Conservation (phyloP, 2,329 filamentous ascomycete genomes). For the Whalleya microplaca region DNA sequence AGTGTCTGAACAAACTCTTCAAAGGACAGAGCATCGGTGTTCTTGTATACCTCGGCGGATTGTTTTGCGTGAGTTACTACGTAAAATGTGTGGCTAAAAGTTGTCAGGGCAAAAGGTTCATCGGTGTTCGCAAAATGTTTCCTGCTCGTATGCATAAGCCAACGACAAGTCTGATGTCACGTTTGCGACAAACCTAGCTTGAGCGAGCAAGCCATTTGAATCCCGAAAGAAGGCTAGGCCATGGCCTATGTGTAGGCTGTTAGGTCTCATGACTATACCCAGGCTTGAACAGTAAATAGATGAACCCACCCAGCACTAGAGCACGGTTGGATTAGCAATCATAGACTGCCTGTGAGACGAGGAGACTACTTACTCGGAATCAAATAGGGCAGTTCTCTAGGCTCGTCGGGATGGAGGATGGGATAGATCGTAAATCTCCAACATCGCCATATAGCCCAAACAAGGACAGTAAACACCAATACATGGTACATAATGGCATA, state of each 20-base stretch:
- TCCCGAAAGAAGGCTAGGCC: constrained; percentile 26
- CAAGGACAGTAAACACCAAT: too few relatives aligned
- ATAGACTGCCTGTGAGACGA: too few relatives aligned
- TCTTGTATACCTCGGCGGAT: constrained; percentile 28
- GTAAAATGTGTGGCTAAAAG: constrained; percentile 28
- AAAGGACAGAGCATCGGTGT: constrained; percentile 29
- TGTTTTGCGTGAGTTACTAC: constrained; percentile 29
- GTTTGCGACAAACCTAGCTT: constrained; percentile 31
- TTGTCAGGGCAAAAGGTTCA: constrained; percentile 32
- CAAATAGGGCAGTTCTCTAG: constrained; percentile 17
- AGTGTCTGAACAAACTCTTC: constrained; percentile 29
- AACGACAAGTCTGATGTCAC: too few relatives aligned
- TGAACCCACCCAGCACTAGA: too few relatives aligned
- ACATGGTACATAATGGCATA: too few relatives aligned
- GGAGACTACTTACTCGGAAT: constrained; percentile 20
- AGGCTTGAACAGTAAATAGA: too few relatives aligned
- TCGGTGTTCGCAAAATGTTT: constrained; percentile 9
- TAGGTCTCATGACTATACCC: not conserved
- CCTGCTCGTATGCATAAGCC: too few relatives aligned
- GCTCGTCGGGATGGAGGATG: constrained; percentile 4
- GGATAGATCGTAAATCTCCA: constrained; percentile 21
- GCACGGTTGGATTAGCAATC: too few relatives aligned
- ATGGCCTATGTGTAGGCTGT: constrained; percentile 19
- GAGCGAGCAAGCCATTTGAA: constrained; percentile 23
- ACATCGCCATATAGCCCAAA: constrained; percentile 6